These are phyloP conservation scores for Tolypocladium album DNA, from an alignment of 2,329 filamentous ascomycete species.

Conservation along the genomic window DNA sequence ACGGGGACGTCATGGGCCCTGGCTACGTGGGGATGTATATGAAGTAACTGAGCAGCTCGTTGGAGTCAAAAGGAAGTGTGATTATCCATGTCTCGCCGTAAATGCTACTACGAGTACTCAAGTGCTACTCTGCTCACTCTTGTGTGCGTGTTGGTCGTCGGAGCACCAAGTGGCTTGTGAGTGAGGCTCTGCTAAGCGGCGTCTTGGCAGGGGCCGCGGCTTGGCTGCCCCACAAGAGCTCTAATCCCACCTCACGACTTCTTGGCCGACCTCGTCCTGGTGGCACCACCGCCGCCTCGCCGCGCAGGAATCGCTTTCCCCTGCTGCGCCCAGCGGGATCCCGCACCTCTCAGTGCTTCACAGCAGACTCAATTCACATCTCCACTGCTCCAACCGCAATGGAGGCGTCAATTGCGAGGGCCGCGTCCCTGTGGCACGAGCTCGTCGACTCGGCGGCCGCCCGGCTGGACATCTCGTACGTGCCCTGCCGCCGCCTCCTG, in stretches of 20 bases:
- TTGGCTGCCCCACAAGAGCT: neutral
- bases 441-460: constrained; percentile 1
- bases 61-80: constrained; percentile 6
- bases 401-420: neutral
- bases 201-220: neutral
- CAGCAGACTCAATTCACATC: neutral
- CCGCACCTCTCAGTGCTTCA: neutral
- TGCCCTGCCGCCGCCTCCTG: neutral
- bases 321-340: neutral
- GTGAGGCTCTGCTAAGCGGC: neutral
- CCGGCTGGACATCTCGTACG: constrained; percentile 5
- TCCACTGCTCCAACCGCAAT: neutral
- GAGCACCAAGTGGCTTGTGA: neutral
- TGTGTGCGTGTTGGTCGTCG: neutral
- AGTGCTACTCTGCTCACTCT: neutral
- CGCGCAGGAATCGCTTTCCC: neutral
- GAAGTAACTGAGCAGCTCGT: constrained; percentile 1
- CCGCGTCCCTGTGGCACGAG: constrained; percentile 4
- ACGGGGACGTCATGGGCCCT: neutral
- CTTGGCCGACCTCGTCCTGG: neutral
- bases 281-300: neutral
- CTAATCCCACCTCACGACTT: neutral
- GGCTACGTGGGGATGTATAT: constrained; percentile 2
- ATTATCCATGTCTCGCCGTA: constrained; percentile 2
- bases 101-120: neutral